A percentile compares a stretch with the other conserved stretches of the same genome.
phyloP scores from a whole-genome alignment of 352 stramenopile species.

The Globisporangium solare region DNA sequence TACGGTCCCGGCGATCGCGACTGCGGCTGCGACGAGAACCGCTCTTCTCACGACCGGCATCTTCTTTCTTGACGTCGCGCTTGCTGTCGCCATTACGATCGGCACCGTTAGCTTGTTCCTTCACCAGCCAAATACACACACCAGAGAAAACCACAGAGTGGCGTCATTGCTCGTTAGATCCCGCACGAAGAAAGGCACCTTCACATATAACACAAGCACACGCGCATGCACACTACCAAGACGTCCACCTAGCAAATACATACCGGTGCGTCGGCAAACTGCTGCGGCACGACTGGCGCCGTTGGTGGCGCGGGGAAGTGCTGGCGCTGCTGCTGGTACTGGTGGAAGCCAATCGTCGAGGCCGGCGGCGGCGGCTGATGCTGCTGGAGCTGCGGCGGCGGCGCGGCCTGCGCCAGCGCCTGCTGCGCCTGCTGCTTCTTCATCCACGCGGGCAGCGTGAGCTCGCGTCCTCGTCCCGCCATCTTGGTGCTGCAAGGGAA shows the following conservation, averaged over 20 bases:
- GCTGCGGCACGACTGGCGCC: constrained; percentile 18
- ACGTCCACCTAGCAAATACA: constrained; percentile 1
- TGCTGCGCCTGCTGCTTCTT: constrained; percentile 71
- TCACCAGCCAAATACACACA: not conserved
- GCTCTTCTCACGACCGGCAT: constrained; percentile 11
- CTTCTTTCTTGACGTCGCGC: constrained; percentile 2
- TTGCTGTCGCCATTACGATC: constrained; percentile 10
- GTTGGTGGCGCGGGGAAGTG: constrained; percentile 1
- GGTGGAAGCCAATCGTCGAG: constrained; percentile 5
- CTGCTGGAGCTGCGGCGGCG: constrained; percentile 4
- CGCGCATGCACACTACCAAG: not conserved
- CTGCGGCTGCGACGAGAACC: constrained; percentile 14
- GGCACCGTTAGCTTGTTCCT: not conserved
- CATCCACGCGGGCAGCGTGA: constrained; percentile 88
- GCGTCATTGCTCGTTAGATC: too few relatives aligned
- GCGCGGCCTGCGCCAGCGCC: constrained; percentile 14
- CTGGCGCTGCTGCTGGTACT: constrained; percentile 7
- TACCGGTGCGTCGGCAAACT: constrained; percentile 66
- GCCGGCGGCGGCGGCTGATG: too few relatives aligned
- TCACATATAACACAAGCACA: too few relatives aligned
- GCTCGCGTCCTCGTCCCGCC: constrained; percentile 74
- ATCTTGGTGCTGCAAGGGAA: constrained; percentile 23
- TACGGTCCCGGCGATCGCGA: constrained; percentile 22
- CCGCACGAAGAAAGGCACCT: too few relatives aligned
- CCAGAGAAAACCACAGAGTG: too few relatives aligned